phyloP scores from a whole-genome alignment of 2,329 filamentous ascomycete genomes.

The Fusarium newnesense region DNA sequence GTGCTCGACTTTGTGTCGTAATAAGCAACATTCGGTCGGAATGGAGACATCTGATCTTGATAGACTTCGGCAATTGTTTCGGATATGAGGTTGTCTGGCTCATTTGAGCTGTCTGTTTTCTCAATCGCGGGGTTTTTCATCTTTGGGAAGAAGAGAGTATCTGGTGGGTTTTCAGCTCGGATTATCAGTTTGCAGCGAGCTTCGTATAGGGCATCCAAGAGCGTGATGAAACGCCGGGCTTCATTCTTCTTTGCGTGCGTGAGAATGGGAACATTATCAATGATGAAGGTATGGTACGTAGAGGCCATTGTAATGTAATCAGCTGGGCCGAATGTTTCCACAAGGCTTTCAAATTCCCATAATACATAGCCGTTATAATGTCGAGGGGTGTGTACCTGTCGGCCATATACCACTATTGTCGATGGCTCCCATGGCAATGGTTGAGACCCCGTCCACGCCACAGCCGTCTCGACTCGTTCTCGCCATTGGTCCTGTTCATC shows the following conservation, averaged over 20 bases:
- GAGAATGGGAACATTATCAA: constrained; percentile 76
- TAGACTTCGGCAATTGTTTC: constrained; percentile 73
- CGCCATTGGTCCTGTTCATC: constrained; percentile 47
- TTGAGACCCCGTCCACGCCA: constrained; percentile 36
- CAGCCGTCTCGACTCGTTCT: constrained; percentile 33
- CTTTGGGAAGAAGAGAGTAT: constrained; percentile 82
- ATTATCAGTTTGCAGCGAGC: constrained; percentile 81
- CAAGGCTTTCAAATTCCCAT: constrained; percentile 77
- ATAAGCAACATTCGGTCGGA: constrained; percentile 80
- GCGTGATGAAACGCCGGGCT: constrained; percentile 80
- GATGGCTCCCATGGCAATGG: constrained; percentile 55
- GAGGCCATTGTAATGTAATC: constrained; percentile 87
- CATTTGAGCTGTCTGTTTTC: constrained; percentile 20
- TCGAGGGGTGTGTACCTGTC: constrained; percentile 67
- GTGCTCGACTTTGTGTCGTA: constrained; percentile 63
- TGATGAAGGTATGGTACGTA: constrained; percentile 80
- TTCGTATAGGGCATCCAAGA: constrained; percentile 84
- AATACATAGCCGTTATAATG: constrained; percentile 67
- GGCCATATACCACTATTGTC: constrained; percentile 68
- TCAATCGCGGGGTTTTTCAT: constrained; percentile 37
- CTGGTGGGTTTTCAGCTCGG: constrained; percentile 73
- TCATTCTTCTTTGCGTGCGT: constrained; percentile 80
- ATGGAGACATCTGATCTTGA: constrained; percentile 80
- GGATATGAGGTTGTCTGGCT: constrained; percentile 53
- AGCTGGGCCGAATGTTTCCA: constrained; percentile 76